Base-by-base conservation (phyloP, 129 eudicot species). In the Ambrosia artemisiifolia region DNA sequence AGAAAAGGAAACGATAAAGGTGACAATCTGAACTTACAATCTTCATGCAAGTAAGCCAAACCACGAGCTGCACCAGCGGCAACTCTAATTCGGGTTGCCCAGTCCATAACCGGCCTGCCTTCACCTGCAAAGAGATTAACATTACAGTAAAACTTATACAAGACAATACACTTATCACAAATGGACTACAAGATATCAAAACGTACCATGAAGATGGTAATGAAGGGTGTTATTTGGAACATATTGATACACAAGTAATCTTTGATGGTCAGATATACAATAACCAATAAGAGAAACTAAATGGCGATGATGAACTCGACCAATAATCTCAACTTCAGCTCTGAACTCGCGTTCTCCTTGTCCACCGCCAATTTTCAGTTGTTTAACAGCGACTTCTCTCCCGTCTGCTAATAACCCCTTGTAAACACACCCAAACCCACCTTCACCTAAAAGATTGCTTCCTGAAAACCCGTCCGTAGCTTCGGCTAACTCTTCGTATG, bases 1-100 rank as follows among this genome's bases (percentile, higher is more conserved):
- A 32, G 1, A 9, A 28, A 50, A 4, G 61, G n/a, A 67, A 56
- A 1, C 44, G 49, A 42, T 51, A 14, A 40, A 40, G 5, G 56
- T 9, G 35, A 66, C 38, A 67, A 46, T 57, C 46, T 54, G 46
- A 73, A 71, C 79, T 76, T 72, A 87, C 96, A 90, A 79, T 85
- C 91, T 83, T 90, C 96, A 63, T 90, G 99, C 73, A 95, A 89
- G 89, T 95, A 95, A 62, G 99, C 93, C 51, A 95, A 53, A 68
- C 99, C 99, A 71, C 97, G 96, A 73, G 99, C 99, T 65, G 99
- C 90, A 81, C 99, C 99, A 76, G 91, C 87, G 48, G 97, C 99
- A 69, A 83, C 96, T 74, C 84, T 90, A 11, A 88, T 88, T 80
- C 98, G 83, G 46, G 86, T 83, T 0, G 81, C 69, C 98, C 98